Base-by-base conservation (phyloP, 495 filamentous ascomycete species). In the Daldinia grandis region DNA sequence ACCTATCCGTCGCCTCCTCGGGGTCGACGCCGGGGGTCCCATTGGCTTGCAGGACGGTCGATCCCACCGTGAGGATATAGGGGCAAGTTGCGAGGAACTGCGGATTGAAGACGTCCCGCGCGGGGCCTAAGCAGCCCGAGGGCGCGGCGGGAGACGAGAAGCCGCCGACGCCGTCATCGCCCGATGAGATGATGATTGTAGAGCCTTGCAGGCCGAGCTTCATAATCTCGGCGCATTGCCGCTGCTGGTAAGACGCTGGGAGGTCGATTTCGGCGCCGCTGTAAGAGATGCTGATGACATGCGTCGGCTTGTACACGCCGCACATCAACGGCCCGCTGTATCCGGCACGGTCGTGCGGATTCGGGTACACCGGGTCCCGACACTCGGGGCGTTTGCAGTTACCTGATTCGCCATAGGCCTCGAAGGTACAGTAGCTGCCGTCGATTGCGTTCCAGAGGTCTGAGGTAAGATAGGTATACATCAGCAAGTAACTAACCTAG, bases 161-260 rank as follows among this genome's bases (percentile, higher is more conserved):
- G 15, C 86, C 83, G 2, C 78, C 82, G 10, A 89, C 87, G 47
- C 88, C 88, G 51, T 79, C 80, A 79, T 90, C 87, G 10, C 88
- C 88, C 0, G 85, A 88, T 0, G 89, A 85, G 66, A 87, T 86
- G 38, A 92, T 69, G 19, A 91, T 78, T 0, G 87, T 86, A 7
- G 89, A 81, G 10, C 90, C 90, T 62, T 86, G 85, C 24, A 91
- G 79, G 2, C 84, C 88, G 6, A 91, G 87, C 79, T 92, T 91
- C 80, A 91, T 84, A 72, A 84, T 72, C 79, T 81, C 79, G 37
- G 73, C 64, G 73, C 80, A 82, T 66, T 82, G 79, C 3, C 81
- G 74, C 57, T 74, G 72, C 67, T 80, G 73, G 66, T 82, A 83
- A 17, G 61, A 73, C 8, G 59, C 63, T 0, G 80, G 78, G 27